Evolutionary conservation across 257 asterid species (phyloP), one percentile per base, ranked within the genome.

Genomic region (Nicotiana sylvestris): DNA sequence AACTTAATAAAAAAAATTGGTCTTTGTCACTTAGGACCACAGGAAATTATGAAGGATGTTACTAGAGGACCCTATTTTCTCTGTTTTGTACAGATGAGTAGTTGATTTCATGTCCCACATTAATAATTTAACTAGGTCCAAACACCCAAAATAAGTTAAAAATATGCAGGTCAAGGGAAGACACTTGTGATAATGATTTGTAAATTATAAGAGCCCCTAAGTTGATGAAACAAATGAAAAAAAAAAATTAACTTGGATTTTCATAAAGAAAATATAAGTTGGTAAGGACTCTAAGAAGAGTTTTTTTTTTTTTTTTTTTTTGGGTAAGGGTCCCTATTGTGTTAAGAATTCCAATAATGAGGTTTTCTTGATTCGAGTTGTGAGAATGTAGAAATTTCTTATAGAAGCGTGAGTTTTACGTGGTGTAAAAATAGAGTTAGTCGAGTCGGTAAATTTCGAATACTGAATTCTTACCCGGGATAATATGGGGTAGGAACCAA

Each of bases 401-500:
- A 32, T 32, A 32, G 35, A 32, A 32, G 35, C 4, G 35, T 32
- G 35, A 32, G 35, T 32, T 32, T 32, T 32, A 32, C 1, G 35
- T 32, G 35, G 35, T 32, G 4, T 32, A 2, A 32, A 32, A 32
- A 32, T 32, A 32, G 4, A 32, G 3, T 32, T 32, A 68, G 21
- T 17, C 25, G 2, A 46, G 61, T 0, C 9, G 53, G 0, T 21
- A 15, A 9, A n/a, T 43, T 12, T 70, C 0, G 0, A 2, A 0
- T 43, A 43, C 21, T 5, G 11, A 13, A 65, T 18, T 1, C 86
- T 89, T 88, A 93, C 98, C 88, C 98, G 8, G 98, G 97, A 91
- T 95, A 95, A 77, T 95, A 95, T 27, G 98, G 98, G 9, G 97
- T 88, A 1, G 98, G 98, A 5, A 95, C 96, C 85, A 95, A 77